Conservation (phyloP, 2,329 filamentous ascomycete genomes). For the Penicillium italicum region DNA sequence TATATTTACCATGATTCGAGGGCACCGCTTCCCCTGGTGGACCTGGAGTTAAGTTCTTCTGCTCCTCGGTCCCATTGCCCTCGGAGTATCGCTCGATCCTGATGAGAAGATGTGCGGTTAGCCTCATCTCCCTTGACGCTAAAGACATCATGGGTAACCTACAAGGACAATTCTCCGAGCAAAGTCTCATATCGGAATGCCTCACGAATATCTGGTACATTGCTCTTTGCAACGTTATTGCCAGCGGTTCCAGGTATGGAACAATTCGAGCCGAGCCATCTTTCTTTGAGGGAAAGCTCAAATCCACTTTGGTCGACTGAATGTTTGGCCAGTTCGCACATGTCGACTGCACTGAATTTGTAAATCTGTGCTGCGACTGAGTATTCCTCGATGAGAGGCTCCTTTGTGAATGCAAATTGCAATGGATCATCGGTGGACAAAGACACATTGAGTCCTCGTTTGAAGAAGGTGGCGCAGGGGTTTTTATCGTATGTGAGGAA, state of each 20-base stretch:
- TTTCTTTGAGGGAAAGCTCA: conserved; percentile 80
- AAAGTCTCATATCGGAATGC: conserved; percentile 86
- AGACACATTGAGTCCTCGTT: conserved; percentile 89
- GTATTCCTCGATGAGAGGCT: conserved; percentile 96
- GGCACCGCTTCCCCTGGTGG: not conserved
- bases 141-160: conserved; percentile 29
- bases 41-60: conserved; percentile 19
- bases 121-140: not conserved
- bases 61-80: conserved; percentile 17
- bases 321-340: conserved; percentile 97
- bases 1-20: conserved; percentile 9
- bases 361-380: conserved; percentile 98
- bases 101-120: conserved; percentile 5
- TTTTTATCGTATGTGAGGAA: conserved; percentile 97
- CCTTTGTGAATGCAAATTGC: conserved; percentile 97
- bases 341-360: conserved; percentile 92
- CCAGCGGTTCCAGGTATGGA: conserved; percentile 74
- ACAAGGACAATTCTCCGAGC: conserved; percentile 80
- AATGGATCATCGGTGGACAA: conserved; percentile 94
- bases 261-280: conserved; percentile 82
- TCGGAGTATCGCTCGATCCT: conserved; percentile 32
- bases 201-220: conserved; percentile 88
- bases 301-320: conserved; percentile 94
- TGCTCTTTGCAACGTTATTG: conserved; percentile 92
- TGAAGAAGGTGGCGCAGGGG: conserved; percentile 93